These are phyloP conservation scores for Mortierella polycephala DNA, from an alignment of 371 early-diverging fungal genomes.

Conservation along the genomic window DNA sequence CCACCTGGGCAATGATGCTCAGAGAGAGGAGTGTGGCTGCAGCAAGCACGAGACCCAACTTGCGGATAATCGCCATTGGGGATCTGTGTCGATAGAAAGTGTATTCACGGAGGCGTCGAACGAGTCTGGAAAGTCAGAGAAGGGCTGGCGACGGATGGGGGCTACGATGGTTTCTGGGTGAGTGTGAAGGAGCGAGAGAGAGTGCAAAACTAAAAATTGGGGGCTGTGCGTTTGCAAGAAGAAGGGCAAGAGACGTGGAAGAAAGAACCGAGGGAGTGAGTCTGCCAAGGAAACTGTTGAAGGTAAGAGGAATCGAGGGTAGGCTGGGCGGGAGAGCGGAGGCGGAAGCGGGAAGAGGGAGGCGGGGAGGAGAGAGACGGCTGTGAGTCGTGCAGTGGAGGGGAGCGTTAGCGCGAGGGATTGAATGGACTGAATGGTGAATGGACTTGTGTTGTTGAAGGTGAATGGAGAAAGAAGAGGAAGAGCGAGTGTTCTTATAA, in stretches of 20 bases:
- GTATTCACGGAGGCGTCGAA: conserved; percentile 2
- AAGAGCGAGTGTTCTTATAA: neutral
- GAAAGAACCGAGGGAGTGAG: conserved; percentile 13
- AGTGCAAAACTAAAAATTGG: conserved; percentile 26
- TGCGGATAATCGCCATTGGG: conserved; percentile 23
- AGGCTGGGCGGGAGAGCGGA: conserved; percentile 33
- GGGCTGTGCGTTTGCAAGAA: conserved; percentile 25
- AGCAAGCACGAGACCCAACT: conserved; percentile 23
- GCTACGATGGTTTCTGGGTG: conserved; percentile 18
- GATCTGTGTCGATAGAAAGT: conserved; percentile 4
- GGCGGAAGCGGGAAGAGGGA: conserved; percentile 23
- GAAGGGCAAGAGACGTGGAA: conserved; percentile 33
- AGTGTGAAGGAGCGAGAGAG: conserved; percentile 16
- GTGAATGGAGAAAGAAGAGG: neutral
- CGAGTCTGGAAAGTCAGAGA: conserved; percentile 6
- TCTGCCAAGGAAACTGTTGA: conserved; percentile 26
- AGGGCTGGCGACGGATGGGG: neutral
- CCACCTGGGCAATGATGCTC: conserved; percentile 3
- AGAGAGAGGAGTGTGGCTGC: conserved; percentile 17
- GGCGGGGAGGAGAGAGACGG: conserved; percentile 22
- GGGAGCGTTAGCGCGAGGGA: conserved; percentile 21
- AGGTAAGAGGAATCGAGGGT: conserved; percentile 32
- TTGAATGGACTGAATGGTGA: conserved; percentile 27
- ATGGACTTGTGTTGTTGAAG: conserved; percentile 1
- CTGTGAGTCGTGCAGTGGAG: conserved; percentile 20